phyloP scores from a whole-genome alignment of 2,329 filamentous ascomycete species.

The Colletotrichum lupini region DNA sequence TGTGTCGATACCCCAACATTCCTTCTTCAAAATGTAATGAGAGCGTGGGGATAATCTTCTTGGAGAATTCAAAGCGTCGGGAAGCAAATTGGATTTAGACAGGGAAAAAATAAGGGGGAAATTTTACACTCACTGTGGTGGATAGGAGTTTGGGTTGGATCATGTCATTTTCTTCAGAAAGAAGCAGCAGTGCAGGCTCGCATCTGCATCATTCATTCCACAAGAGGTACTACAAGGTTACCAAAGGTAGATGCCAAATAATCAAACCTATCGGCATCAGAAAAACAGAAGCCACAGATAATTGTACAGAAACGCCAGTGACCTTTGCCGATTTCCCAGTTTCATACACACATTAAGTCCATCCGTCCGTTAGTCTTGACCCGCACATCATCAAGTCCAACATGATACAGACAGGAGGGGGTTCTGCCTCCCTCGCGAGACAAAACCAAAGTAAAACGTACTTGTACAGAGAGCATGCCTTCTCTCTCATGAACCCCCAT shows the following conservation, averaged over 20 bases:
- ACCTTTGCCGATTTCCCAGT: neutral
- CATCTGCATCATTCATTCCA: neutral
- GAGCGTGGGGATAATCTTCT: neutral
- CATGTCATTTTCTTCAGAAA: neutral
- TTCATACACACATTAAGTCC: conserved; percentile 10
- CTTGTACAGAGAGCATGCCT: neutral
- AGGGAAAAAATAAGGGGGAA: neutral
- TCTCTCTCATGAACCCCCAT: neutral
- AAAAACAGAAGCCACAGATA: neutral
- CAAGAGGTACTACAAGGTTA: neutral
- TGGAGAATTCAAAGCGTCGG: neutral
- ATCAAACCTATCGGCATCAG: neutral
- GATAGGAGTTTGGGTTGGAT: neutral
- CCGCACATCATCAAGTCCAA: neutral
- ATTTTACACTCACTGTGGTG: neutral
- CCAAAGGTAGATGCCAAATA: neutral
- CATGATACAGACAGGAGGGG: neutral
- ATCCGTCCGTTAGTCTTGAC: neutral
- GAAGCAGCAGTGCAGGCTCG: neutral
- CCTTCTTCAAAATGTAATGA: neutral
- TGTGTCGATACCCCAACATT: neutral
- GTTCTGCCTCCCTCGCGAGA: neutral
- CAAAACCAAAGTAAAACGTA: neutral
- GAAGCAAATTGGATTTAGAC: neutral
- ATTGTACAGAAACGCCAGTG: conserved; percentile 2